Conservation (phyloP, 2,329 filamentous ascomycete species). For the Aspergillus fischeri region DNA sequence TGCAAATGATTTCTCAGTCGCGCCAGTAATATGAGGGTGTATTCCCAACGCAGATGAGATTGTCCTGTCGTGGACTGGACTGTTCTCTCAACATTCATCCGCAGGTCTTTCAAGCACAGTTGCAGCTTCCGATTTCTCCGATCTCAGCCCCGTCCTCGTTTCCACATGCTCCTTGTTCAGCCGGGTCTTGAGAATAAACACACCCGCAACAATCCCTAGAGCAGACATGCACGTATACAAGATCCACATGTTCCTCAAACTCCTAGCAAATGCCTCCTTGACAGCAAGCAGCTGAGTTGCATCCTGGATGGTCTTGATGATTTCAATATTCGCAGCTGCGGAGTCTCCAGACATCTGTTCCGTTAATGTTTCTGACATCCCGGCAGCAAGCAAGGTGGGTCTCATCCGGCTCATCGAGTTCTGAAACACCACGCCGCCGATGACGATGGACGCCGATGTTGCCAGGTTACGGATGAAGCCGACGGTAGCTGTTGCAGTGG, state of each 20-base stretch:
- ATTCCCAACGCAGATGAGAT: too few relatives aligned
- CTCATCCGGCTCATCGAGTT: slow-evolving; percentile 44
- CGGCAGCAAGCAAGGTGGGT: slow-evolving; percentile 49
- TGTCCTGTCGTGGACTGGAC: too few relatives aligned
- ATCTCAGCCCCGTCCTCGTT: slow-evolving; percentile 16
- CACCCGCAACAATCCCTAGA: slow-evolving; percentile 27
- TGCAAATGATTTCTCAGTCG: too few relatives aligned
- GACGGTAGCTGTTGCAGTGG: slow-evolving; percentile 51
- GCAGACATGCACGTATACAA: slow-evolving; percentile 33
- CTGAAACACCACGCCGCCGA: slow-evolving; percentile 76
- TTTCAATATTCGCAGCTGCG: slow-evolving; percentile 46
- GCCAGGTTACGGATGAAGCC: slow-evolving; percentile 62
- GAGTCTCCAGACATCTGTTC: slow-evolving; percentile 37
- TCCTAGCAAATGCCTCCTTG: slow-evolving; percentile 46
- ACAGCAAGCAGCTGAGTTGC: slow-evolving; percentile 37
- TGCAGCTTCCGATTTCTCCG: slow-evolving; percentile 30
- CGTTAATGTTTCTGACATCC: slow-evolving; percentile 22
- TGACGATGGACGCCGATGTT: slow-evolving; percentile 63
- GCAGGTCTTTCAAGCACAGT: neutral
- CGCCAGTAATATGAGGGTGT: too few relatives aligned
- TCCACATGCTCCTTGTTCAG: slow-evolving; percentile 19
- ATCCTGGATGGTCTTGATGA: slow-evolving; percentile 40
- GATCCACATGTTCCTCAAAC: slow-evolving; percentile 44
- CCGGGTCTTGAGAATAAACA: slow-evolving; percentile 22
- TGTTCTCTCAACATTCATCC: neutral